phyloP scores from a whole-genome alignment of 306 rosid genomes.

The Dryas octopetala region DNA sequence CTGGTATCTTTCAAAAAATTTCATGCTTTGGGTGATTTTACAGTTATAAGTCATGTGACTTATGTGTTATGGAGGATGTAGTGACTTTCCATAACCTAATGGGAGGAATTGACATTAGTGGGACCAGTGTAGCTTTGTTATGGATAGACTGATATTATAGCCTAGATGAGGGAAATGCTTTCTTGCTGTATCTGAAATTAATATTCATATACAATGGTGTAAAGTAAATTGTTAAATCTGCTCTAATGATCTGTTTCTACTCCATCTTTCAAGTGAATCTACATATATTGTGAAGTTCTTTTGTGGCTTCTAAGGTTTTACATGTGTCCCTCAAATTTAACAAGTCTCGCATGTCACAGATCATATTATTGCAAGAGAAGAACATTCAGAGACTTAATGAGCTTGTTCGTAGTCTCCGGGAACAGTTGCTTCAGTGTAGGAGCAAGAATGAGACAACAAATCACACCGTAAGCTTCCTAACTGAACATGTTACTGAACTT shows the following conservation, averaged over 20 bases:
- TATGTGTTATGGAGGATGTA: not conserved
- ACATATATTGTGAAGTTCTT: not conserved
- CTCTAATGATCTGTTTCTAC: not conserved
- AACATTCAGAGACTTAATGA: constrained; percentile 67
- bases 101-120: not conserved
- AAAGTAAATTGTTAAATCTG: not conserved
- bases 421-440: constrained; percentile 64
- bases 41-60: not conserved
- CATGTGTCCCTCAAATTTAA: constrained; percentile 15
- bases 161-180: not conserved
- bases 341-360: constrained; percentile 38
- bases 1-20: not conserved
- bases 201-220: not conserved
- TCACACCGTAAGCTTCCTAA: constrained; percentile 39
- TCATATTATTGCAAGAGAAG: constrained; percentile 72
- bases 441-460: constrained; percentile 46
- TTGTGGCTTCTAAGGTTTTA: not conserved
- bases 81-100: not conserved
- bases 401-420: constrained; percentile 65
- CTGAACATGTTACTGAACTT: constrained; percentile 52
- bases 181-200: not conserved
- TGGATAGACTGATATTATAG: not conserved
- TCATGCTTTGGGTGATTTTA: not conserved
- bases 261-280: not conserved
- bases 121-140: not conserved